Evolutionary conservation across 2,329 filamentous ascomycete species (phyloP).

Genomic region (Elsinoe arachidis): DNA sequence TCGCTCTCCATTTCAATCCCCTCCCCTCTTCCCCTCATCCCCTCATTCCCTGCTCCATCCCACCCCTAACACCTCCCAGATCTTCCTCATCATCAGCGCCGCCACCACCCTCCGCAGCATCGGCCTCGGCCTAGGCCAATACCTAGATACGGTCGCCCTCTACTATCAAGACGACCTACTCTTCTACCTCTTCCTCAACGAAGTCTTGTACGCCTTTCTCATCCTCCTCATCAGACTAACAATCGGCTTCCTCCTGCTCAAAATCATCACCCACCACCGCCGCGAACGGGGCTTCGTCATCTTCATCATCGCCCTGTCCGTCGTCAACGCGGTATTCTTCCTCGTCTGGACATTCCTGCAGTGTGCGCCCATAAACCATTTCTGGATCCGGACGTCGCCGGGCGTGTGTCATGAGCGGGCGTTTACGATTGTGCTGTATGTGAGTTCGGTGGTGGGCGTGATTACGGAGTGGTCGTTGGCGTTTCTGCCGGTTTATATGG

Average conservation of each 20-base stretch:
- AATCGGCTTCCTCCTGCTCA: constrained; percentile 1
- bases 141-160: not conserved
- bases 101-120: not conserved
- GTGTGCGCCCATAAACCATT: not conserved
- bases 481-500: constrained; percentile 1
- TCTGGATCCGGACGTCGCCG: not conserved
- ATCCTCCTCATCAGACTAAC: constrained; percentile 15
- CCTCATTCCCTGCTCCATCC: not conserved
- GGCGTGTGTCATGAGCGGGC: not conserved
- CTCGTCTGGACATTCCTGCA: constrained; percentile 3
- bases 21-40: not conserved
- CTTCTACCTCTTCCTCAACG: constrained; percentile 4
- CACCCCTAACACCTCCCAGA: not conserved
- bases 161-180: not conserved
- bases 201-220: constrained; percentile 20
- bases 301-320: not conserved
- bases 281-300: not conserved
- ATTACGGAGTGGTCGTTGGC: constrained; percentile 7
- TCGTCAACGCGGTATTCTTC: not conserved
- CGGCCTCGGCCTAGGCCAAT: not conserved
- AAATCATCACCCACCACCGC: constrained; percentile 1
- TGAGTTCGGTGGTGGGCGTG: not conserved
- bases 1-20: not conserved
- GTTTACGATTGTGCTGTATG: constrained; percentile 6
- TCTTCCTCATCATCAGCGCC: constrained; percentile 4